These are phyloP conservation scores for Emergomyces pasteurianus DNA, from an alignment of 2,329 filamentous ascomycete genomes.

Conservation along the genomic window DNA sequence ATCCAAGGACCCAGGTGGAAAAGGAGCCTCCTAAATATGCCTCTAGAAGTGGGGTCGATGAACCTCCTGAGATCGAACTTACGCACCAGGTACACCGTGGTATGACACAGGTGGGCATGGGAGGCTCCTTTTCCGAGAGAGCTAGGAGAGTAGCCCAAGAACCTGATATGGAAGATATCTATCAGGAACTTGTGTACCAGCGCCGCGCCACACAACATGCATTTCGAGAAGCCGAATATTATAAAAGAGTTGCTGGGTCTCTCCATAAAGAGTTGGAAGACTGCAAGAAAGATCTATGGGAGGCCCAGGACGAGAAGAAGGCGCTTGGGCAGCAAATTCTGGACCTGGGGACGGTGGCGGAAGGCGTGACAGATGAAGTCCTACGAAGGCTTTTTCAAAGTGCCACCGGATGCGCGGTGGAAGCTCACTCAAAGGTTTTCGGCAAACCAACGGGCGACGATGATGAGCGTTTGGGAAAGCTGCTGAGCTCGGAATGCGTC, in stretches of 20 bases:
- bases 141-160: background rate
- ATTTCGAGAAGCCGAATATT: background rate
- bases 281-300: background rate
- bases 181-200: background rate
- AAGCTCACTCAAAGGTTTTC: constrained; percentile 1
- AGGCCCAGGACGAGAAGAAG: background rate
- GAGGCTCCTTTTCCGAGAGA: background rate
- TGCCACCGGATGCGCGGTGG: background rate
- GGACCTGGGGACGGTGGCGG: background rate
- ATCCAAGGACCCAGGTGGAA: background rate
- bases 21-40: background rate
- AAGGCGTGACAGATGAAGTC: constrained; percentile 1
- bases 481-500: background rate
- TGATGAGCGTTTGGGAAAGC: background rate
- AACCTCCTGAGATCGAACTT: background rate
- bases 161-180: background rate
- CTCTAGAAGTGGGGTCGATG: background rate
- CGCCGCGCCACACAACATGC: background rate
- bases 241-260: background rate
- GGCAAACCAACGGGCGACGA: background rate
- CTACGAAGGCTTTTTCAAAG: background rate
- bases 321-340: constrained; percentile 1
- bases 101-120: background rate
- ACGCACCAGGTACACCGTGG: background rate
- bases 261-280: background rate